Evolutionary conservation across 1,139 yeast species (phyloP).

Genomic region (Lodderomyces jiufengensis): DNA sequence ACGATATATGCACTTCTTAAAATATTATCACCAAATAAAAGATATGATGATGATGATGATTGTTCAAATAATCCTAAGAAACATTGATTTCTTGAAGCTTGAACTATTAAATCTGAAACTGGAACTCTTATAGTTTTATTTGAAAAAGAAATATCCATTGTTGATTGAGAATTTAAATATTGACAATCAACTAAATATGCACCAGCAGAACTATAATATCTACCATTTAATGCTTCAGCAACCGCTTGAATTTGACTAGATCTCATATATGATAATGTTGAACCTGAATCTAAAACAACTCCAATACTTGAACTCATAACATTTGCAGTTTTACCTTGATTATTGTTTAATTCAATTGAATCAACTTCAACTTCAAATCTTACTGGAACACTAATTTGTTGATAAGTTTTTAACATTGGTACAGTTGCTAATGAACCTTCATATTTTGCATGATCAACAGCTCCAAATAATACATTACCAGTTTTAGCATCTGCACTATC

Average conservation of each 20-base stretch:
- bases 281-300: constrained; percentile 43
- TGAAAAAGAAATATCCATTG: constrained; percentile 36
- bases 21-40: constrained; percentile 67
- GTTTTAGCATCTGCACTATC: constrained; percentile 23
- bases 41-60: constrained; percentile 15
- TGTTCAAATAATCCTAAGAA: constrained; percentile 30
- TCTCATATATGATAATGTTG: constrained; percentile 38
- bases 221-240: constrained; percentile 27
- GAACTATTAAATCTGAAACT: constrained; percentile 23
- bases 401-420: constrained; percentile 10
- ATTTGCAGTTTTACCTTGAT: constrained; percentile 9
- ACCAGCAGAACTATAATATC: constrained; percentile 17
- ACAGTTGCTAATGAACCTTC: constrained; percentile 23
- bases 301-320: constrained; percentile 20
- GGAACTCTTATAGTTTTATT: constrained; percentile 34
- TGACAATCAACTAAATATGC: constrained; percentile 24
- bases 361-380: constrained; percentile 16
- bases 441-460: constrained; percentile 48
- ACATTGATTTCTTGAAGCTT: constrained; percentile 19
- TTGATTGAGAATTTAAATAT: constrained; percentile 4
- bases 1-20: constrained; percentile 73
- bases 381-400: constrained; percentile 8
- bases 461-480: constrained; percentile 28
- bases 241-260: constrained; percentile 21
- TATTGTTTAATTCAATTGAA: constrained; percentile 23